Evolutionary conservation across 148 eudicot genomes (phyloP).

Genomic region (Vaccinium darrowii): DNA sequence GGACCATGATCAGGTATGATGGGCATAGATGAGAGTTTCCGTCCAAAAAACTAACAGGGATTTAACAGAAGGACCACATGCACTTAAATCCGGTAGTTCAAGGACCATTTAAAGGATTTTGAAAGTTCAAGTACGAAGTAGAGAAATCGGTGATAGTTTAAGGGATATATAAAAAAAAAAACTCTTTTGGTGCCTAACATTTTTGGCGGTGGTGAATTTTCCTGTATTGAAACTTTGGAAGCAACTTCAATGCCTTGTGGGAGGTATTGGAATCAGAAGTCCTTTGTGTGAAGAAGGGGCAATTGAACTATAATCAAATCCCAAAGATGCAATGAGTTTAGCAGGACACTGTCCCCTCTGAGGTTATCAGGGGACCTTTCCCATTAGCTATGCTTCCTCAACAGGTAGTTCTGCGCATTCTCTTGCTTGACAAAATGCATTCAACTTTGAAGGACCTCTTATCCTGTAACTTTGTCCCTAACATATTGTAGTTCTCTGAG

Average conservation of each 20-base stretch:
- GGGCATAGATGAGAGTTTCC: no score
- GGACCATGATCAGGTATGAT: no score
- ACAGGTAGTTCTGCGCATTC: background rate
- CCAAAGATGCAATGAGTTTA: background rate
- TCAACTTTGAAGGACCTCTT: background rate
- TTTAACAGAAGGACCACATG: no score
- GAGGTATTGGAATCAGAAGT: background rate
- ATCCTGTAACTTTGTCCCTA: background rate
- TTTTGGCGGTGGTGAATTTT: background rate
- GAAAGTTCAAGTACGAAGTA: no score
- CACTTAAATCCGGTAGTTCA: no score
- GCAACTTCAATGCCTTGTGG: constrained; percentile 1
- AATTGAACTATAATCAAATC: background rate
- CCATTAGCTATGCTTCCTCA: background rate
- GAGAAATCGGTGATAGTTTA: no score
- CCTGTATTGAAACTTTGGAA: background rate
- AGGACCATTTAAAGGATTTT: no score
- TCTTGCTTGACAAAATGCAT: background rate
- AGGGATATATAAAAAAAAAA: no score
- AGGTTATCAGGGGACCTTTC: background rate
- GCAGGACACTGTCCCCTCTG: background rate
- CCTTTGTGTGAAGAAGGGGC: background rate
- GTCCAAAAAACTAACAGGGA: no score
- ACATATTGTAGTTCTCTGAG: background rate
- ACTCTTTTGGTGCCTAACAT: background rate